Conservation (phyloP, 345 rosid species). For the Acer yangbiense region DNA sequence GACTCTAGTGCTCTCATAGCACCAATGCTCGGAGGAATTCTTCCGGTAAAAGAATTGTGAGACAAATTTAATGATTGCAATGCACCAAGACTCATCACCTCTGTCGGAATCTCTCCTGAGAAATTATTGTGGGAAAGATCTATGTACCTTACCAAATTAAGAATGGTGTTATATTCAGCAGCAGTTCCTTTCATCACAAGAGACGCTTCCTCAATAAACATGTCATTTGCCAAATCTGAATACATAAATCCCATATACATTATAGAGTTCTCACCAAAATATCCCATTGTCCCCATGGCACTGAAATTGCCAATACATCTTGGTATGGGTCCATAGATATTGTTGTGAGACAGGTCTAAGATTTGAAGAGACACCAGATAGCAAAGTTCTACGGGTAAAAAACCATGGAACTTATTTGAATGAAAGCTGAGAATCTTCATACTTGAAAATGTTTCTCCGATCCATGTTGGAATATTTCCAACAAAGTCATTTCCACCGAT, state of each 20-base stretch:
- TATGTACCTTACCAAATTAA: background rate
- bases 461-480: conserved; percentile 19
- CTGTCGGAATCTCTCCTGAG: background rate
- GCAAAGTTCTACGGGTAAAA: conserved; percentile 22
- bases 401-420: conserved; percentile 27
- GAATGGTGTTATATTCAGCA: background rate
- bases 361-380: background rate
- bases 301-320: conserved; percentile 2
- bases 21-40: conserved; percentile 10
- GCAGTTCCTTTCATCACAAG: conserved; percentile 1
- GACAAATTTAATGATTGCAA: conserved; percentile 23
- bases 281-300: background rate
- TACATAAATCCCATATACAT: background rate
- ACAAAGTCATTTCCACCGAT: background rate
- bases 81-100: background rate
- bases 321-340: background rate
- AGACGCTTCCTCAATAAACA: background rate
- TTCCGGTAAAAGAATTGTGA: conserved; percentile 3
- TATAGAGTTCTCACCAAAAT: too few species aligned
- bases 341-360: conserved; percentile 18
- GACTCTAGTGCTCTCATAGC: conserved; percentile 17
- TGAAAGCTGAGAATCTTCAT: conserved; percentile 8
- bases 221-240: fast-evolving
- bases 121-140: background rate
- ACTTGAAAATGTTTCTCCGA: background rate